These are phyloP conservation scores for Albophoma yamanashiensis DNA, from an alignment of 2,329 filamentous ascomycete species.

Conservation along the genomic window DNA sequence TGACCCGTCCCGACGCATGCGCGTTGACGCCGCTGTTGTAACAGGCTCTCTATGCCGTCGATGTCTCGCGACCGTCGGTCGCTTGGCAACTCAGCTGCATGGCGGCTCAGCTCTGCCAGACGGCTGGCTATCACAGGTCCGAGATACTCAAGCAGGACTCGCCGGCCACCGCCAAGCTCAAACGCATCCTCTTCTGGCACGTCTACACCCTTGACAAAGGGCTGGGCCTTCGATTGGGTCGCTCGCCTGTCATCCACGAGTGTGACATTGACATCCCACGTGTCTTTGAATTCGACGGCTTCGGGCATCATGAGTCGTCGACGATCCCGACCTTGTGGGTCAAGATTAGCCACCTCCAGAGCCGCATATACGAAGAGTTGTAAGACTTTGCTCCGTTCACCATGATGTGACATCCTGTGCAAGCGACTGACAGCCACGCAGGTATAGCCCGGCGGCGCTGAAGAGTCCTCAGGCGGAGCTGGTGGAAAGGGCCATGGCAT, in stretches of 20 bases:
- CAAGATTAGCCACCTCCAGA: constrained; percentile 43
- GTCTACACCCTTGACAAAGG: constrained; percentile 48
- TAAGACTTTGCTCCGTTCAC: constrained; percentile 6
- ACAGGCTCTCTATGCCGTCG: constrained; percentile 50
- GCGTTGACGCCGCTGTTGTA: background rate
- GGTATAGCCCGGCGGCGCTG: constrained; percentile 40
- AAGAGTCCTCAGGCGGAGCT: constrained; percentile 27
- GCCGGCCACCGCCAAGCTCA: constrained; percentile 20
- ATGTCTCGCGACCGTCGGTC: constrained; percentile 50
- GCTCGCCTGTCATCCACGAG: constrained; percentile 46
- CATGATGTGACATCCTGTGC: background rate
- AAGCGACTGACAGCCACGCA: constrained; percentile 7
- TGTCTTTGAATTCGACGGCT: constrained; percentile 30
- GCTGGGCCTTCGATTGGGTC: constrained; percentile 47
- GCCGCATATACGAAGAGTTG: constrained; percentile 45
- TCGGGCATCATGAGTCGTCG: constrained; percentile 15
- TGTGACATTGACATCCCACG: constrained; percentile 45
- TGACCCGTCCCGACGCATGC: background rate
- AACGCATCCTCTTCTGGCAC: constrained; percentile 36
- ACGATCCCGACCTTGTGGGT: constrained; percentile 43
- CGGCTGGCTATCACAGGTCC: constrained; percentile 48
- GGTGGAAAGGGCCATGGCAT: constrained; percentile 24
- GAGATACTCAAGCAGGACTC: constrained; percentile 21
- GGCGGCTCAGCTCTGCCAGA: constrained; percentile 50
- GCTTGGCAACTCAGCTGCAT: constrained; percentile 53